Evolutionary conservation across 106 monocot species (phyloP), one percentile per base, ranked within the genome.

Genomic region (Chionographis japonica): DNA sequence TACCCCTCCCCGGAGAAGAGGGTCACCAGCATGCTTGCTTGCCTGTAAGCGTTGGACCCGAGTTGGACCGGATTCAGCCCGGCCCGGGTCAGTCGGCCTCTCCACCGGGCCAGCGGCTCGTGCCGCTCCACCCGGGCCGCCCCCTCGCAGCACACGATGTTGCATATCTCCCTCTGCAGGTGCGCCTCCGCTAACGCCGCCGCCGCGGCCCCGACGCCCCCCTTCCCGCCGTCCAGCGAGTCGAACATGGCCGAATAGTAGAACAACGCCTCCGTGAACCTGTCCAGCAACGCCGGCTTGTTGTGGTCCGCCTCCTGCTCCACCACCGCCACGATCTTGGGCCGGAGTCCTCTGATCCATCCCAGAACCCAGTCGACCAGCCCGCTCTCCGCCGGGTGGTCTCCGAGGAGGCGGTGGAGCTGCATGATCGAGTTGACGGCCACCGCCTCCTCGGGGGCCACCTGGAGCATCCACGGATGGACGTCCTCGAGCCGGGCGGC

Each of bases 301-400:
- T 87, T 91, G 79, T 87, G 91, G 74, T 84, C 76, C 8, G 87
- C 91, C 43, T 91, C 87, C 64, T 84, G 87, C 75, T 91, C 91
- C 15, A 91, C 84, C 40, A 91, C 64, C 0, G 91, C 82, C 27
- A 91, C 68, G 37, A 91, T 75, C 58, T 62, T 74, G n/a, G 91
- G 91, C 11, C 43, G 59, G 13, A 91, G 40, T 3, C 39, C 64
- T 6, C 9, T n/a, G 40, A 91, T 58, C 86, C 75, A 81, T 20
- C 15, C 38, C 20, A 87, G 82, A 10, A 91, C 84, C 13, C 56
- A 63, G 7, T 81, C 81, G 61, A 87, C 62, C 13, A 91, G 81
- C 13, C 17, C 3, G 16, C 17, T 18, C 65, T 4, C 11, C 37
- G 40, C 40, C 70, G 3, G 71, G 73, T 27, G 27, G 39, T 83